phyloP scores from a whole-genome alignment of 371 early-diverging fungal species.

The Mucor indicus region DNA sequence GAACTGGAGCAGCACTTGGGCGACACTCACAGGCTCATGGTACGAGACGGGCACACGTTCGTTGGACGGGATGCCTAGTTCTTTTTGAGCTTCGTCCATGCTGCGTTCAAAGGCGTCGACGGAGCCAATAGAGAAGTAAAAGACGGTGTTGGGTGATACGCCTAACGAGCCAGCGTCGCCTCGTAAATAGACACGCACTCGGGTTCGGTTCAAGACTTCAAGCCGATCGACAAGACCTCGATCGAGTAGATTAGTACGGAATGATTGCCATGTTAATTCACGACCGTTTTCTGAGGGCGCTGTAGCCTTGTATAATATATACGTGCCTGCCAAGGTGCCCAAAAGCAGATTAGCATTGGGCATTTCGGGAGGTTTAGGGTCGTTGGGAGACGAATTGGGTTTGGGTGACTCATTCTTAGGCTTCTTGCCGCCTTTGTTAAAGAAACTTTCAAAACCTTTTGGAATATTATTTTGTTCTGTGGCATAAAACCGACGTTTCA shows the following conservation, averaged over 20 bases:
- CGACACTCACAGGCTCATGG: conserved; percentile 71
- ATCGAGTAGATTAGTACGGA: conserved; percentile 82
- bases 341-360: conserved; percentile 51
- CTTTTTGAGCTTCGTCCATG: conserved; percentile 86
- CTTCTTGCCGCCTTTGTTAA: conserved; percentile 12
- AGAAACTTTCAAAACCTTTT: conserved; percentile 45
- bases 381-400: neutral
- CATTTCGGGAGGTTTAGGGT: conserved; percentile 25
- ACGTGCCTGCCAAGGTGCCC: conserved; percentile 50
- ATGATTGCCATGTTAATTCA: conserved; percentile 92
- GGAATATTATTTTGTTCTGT: no score
- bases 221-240: conserved; percentile 91
- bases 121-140: conserved; percentile 92
- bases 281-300: conserved; percentile 47
- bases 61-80: conserved; percentile 84
- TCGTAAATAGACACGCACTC: conserved; percentile 79
- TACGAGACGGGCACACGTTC: conserved; percentile 92
- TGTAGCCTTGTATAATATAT: conserved; percentile 52
- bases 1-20: conserved; percentile 76
- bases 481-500: no score
- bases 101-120: conserved; percentile 92
- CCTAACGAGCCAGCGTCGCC: conserved; percentile 62
- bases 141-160: conserved; percentile 28
- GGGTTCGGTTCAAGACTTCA: conserved; percentile 80
- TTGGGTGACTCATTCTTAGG: conserved; percentile 1